phyloP scores from a whole-genome alignment of 2,329 filamentous ascomycete species.

The Aspergillus sp. region DNA sequence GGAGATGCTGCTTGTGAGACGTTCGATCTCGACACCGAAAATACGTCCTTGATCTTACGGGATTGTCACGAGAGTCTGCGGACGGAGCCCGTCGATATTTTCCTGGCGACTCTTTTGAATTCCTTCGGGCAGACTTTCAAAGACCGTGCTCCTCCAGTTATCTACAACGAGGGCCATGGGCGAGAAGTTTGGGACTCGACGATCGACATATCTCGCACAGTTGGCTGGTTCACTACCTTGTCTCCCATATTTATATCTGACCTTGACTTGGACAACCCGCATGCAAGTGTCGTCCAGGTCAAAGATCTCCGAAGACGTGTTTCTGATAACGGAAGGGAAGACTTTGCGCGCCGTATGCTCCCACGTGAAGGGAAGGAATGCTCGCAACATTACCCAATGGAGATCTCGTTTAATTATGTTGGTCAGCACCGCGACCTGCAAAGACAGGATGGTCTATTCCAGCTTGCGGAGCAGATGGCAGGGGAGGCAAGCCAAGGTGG shows the following conservation, averaged over 20 bases:
- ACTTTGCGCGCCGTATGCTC: constrained; percentile 27
- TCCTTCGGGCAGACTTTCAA: constrained; percentile 37
- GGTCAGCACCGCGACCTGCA: constrained; percentile 36
- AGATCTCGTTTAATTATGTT: constrained; percentile 36
- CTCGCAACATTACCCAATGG: constrained; percentile 33
- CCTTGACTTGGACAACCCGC: constrained; percentile 15
- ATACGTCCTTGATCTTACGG: constrained; percentile 19
- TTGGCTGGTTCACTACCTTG: constrained; percentile 45
- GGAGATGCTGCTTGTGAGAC: constrained; percentile 26
- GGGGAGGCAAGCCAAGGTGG: constrained; percentile 38
- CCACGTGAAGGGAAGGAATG: constrained; percentile 22
- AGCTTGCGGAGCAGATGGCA: constrained; percentile 36
- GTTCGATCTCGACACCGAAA: constrained; percentile 23
- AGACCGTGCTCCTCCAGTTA: constrained; percentile 30
- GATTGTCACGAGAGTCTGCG: constrained; percentile 23
- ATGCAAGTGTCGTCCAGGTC: constrained; percentile 26
- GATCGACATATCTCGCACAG: constrained; percentile 41
- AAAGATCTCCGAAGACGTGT: constrained; percentile 31
- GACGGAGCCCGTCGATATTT: constrained; percentile 29
- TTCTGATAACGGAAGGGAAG: constrained; percentile 29
- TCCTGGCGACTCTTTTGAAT: constrained; percentile 30
- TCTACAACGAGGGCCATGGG: constrained; percentile 43
- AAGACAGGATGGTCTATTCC: constrained; percentile 36
- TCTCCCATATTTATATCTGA: constrained; percentile 34
- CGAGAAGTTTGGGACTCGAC: constrained; percentile 37